Percentiles rank a stretch among this genome's conserved stretches.
phyloP scores from a whole-genome alignment of 495 filamentous ascomycete species.

The Tetracladium setigerum region DNA sequence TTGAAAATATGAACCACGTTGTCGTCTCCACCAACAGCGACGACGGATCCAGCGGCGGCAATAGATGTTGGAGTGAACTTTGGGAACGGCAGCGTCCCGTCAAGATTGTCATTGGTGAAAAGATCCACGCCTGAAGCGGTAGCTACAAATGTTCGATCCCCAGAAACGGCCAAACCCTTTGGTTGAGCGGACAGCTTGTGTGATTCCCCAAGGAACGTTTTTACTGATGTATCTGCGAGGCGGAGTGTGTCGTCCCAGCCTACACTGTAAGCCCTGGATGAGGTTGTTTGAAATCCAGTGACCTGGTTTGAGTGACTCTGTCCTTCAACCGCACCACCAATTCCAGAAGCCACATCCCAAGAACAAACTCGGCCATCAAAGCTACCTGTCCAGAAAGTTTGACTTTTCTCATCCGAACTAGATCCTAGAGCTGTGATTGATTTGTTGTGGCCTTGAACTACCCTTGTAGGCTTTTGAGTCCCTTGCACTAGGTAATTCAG shows the following conservation, averaged over 20 bases:
- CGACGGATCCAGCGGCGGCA: constrained; percentile 51
- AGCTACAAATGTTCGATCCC: constrained; percentile 52
- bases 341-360: constrained; percentile 69
- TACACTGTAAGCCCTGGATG: constrained; percentile 66
- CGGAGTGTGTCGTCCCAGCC: constrained; percentile 95
- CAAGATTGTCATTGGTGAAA: constrained; percentile 50
- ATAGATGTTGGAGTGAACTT: constrained; percentile 59
- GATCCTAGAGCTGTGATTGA: constrained; percentile 70
- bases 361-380: constrained; percentile 79
- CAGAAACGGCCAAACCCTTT: constrained; percentile 36
- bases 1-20: constrained; percentile 66
- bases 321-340: constrained; percentile 63
- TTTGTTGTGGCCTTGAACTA: constrained; percentile 90
- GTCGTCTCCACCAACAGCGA: constrained; percentile 74
- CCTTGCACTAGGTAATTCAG: constrained; percentile 80
- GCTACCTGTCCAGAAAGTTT: constrained; percentile 78
- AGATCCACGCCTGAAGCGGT: constrained; percentile 56
- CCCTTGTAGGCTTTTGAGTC: constrained; percentile 54
- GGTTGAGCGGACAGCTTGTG: constrained; percentile 43
- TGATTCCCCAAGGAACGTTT: constrained; percentile 39
- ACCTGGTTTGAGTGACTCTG: constrained; percentile 76
- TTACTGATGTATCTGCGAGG: constrained; percentile 53
- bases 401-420: constrained; percentile 28
- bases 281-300: constrained; percentile 58
- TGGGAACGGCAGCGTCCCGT: constrained; percentile 30